Conservation (phyloP, 169 alveolate species). For the Blepharisma undulans region DNA sequence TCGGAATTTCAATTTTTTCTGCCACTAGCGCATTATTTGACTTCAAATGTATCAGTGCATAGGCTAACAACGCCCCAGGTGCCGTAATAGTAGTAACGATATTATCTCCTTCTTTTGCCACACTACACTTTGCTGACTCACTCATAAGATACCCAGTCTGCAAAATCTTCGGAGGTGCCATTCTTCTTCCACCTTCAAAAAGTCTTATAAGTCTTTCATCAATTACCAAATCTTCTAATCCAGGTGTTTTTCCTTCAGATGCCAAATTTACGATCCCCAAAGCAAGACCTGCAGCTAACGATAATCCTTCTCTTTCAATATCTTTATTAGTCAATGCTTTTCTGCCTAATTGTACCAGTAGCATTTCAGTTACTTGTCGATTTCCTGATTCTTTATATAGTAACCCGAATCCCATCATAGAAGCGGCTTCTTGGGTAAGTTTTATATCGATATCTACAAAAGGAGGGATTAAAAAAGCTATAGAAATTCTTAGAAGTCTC, state of each 20-base stretch:
- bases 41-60: constrained; percentile 77
- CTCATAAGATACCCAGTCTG: constrained; percentile 64
- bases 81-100: constrained; percentile 85
- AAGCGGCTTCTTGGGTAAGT: constrained; percentile 80
- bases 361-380: constrained; percentile 86
- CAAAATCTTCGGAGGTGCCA: constrained; percentile 64
- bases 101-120: constrained; percentile 76
- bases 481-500: constrained; percentile 82
- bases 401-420: constrained; percentile 86
- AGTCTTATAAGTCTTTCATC: constrained; percentile 82
- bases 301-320: constrained; percentile 82
- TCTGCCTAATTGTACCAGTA: constrained; percentile 82
- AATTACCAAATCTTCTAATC: constrained; percentile 71
- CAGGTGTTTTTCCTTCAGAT: constrained; percentile 72
- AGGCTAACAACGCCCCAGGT: constrained; percentile 84
- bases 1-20: constrained; percentile 78
- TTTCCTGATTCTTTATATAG: constrained; percentile 79
- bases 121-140: constrained; percentile 62
- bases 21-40: constrained; percentile 70
- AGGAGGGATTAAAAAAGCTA: constrained; percentile 84
- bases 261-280: constrained; percentile 87
- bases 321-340: constrained; percentile 78
- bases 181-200: constrained; percentile 76
- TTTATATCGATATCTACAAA: constrained; percentile 82
- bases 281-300: constrained; percentile 85